Evolutionary conservation across 2,329 filamentous ascomycete species (phyloP), one percentile per base, ranked within the genome.

Genomic region (Sclerotinia trifoliorum): DNA sequence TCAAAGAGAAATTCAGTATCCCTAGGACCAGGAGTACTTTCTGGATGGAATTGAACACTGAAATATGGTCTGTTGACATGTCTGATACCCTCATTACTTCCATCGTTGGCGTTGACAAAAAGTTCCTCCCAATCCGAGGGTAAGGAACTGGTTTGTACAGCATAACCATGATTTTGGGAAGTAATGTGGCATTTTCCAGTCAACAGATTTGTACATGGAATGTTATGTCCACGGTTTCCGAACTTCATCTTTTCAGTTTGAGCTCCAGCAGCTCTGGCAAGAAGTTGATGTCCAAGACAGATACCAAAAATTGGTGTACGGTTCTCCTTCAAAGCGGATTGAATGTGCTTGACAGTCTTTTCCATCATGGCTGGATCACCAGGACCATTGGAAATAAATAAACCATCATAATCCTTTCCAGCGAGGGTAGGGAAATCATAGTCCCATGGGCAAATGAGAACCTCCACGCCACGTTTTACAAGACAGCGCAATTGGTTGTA

Each of bases 11-110:
- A 97, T 79, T 99, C 95, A 39, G 95, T 99, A 78, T 99, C 95
- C 48, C 93, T 88, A 64, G 95, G 95, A 68, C 95, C 95, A 3
- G 95, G 95, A 1, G 93, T 96, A 83, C 94, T 97, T 81, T 99
- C 95, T 0, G 95, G 95, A 78, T 99, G 95, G 82, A 99, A 99
- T 79, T 99, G 95, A n/a, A 98, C 95, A 83, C 93, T 97, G 85
- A 99, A 99, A 82, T 94, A 96, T 64, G 95, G 95, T 77, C 89
- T 91, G 79, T 83, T 86, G 61, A 86, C 82, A 79, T 98, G 93
- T 80, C 94, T 90, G 77, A 99, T 97, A 81, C 95, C 95, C 83
- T 99, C 95, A 80, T 99, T 99, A 81, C 92, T 97, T 75, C 92
- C 92, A 75, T 99, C 95, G 79, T 99, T 99, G 80, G 95, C 94